These are phyloP conservation scores for Plasmodium sp. DNA, from an alignment of 169 alveolate species.

Conservation along the genomic window DNA sequence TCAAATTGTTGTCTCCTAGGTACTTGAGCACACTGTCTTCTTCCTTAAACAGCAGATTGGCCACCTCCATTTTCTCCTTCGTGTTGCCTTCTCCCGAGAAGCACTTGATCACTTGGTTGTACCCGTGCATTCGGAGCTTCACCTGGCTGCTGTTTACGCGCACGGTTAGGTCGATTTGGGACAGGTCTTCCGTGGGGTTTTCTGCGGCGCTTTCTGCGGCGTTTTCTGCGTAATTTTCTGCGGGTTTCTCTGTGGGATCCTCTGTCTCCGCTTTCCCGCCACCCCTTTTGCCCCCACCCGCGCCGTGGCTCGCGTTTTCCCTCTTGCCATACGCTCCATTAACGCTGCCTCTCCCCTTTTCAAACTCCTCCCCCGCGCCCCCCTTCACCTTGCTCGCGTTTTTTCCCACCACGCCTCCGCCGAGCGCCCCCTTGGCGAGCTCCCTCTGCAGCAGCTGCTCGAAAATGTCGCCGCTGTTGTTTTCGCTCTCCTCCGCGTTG, in stretches of 20 bases:
- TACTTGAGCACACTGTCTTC: conserved; percentile 32
- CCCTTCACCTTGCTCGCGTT: conserved; percentile 21
- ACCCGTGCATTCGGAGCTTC: conserved; percentile 48
- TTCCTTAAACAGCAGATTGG: conserved; percentile 18
- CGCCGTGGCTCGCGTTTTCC: not conserved
- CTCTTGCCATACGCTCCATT: not conserved
- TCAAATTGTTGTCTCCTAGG: conserved; percentile 40
- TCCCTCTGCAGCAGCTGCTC: conserved; percentile 70
- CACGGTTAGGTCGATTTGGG: not conserved
- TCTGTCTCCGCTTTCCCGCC: conserved; percentile 11
- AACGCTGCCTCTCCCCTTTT: not conserved
- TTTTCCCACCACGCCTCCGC: conserved; percentile 71
- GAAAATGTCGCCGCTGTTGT: conserved; percentile 53
- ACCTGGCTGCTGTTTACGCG: conserved; percentile 36
- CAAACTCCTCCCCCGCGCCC: not conserved
- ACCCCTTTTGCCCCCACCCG: not conserved
- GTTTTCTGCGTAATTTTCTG: no score
- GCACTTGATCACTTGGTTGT: conserved; percentile 22
- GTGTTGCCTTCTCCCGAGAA: conserved; percentile 1
- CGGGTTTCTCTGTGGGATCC: not conserved
- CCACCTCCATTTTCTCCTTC: conserved; percentile 17
- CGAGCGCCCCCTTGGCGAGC: conserved; percentile 70
- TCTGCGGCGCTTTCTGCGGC: no score
- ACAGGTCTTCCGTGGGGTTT: not conserved
- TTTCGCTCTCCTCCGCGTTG: conserved; percentile 19